These are phyloP conservation scores for Tetrahymena elliotti DNA, from an alignment of 73 alveolate genomes.

Conservation along the genomic window DNA sequence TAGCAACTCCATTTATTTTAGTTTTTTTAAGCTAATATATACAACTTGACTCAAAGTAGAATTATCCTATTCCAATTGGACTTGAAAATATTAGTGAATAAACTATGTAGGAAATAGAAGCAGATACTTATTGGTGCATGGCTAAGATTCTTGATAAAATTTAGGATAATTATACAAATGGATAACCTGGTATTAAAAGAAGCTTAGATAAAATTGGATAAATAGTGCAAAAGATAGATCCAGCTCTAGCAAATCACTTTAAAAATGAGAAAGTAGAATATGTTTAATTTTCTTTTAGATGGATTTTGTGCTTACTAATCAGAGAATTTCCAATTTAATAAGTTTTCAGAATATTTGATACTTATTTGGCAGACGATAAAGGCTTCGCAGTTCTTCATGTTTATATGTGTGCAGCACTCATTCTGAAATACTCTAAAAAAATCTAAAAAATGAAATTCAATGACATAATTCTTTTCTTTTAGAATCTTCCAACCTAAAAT, in stretches of 20 bases:
- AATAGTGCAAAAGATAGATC: conserved; percentile 3
- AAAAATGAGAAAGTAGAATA: background rate
- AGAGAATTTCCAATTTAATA: conserved; percentile 18
- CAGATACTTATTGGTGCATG: conserved; percentile 40
- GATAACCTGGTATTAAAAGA: conserved; percentile 22
- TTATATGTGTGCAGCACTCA: conserved; percentile 10
- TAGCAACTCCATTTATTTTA: conserved; percentile 22
- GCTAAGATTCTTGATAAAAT: conserved; percentile 21
- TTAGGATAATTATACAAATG: conserved; percentile 28
- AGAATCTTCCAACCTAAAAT: conserved; percentile 25
- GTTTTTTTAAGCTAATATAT: conserved; percentile 20
- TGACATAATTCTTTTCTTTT: conserved; percentile 21
- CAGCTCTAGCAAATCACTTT: background rate
- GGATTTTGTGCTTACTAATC: conserved; percentile 26
- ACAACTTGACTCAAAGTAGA: conserved; percentile 16
- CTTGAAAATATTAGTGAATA: conserved; percentile 1
- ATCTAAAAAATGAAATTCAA: conserved; percentile 26
- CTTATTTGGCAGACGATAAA: conserved; percentile 34
- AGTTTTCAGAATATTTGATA: conserved; percentile 39
- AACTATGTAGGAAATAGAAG: conserved; percentile 12
- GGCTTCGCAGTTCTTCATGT: conserved; percentile 18
- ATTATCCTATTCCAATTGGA: background rate
- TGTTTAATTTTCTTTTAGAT: conserved; percentile 15
- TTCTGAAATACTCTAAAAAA: conserved; percentile 19
- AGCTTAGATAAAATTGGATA: conserved; percentile 14